Evolutionary conservation across 2,329 filamentous ascomycete species (phyloP).

Genomic region (Pseudopyrenochaeta lycopersici): DNA sequence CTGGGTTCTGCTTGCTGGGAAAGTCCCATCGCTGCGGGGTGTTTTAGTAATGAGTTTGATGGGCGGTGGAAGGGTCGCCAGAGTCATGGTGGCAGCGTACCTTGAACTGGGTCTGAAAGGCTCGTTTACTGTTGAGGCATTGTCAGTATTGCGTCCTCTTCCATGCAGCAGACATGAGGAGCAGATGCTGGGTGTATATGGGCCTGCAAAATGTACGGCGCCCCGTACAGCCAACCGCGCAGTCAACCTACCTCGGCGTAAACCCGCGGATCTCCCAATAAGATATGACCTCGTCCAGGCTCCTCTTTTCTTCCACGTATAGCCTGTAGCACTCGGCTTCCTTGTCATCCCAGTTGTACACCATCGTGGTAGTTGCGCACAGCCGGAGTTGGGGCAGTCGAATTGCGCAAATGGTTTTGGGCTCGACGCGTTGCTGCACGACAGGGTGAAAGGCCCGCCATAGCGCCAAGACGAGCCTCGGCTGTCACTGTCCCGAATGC

Average conservation of each 20-base stretch:
- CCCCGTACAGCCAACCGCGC: constrained; percentile 24
- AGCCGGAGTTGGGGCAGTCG: background rate
- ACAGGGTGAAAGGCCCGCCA: constrained; percentile 26
- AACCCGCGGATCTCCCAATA: constrained; percentile 71
- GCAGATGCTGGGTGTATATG: background rate
- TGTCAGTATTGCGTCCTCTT: constrained; percentile 15
- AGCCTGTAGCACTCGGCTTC: constrained; percentile 72
- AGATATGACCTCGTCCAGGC: constrained; percentile 77
- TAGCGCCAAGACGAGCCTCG: constrained; percentile 29
- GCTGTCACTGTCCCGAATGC: constrained; percentile 23
- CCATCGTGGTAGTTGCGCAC: constrained; percentile 21
- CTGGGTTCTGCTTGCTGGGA: constrained; percentile 75
- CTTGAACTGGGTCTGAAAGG: constrained; percentile 78
- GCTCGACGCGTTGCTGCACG: constrained; percentile 15
- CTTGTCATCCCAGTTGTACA: constrained; percentile 74
- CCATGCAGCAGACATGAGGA: background rate
- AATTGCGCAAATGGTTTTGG: constrained; percentile 30
- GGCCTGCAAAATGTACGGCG: constrained; percentile 30
- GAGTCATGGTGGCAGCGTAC: constrained; percentile 17
- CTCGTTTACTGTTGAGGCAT: constrained; percentile 69
- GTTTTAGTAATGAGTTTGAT: constrained; percentile 11
- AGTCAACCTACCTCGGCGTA: constrained; percentile 69
- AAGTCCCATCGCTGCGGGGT: constrained; percentile 72
- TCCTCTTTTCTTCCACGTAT: constrained; percentile 79
- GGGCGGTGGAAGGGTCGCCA: background rate